Base-by-base conservation (phyloP, 805 yeast genomes). In the Yarrowia keelungensis region DNA sequence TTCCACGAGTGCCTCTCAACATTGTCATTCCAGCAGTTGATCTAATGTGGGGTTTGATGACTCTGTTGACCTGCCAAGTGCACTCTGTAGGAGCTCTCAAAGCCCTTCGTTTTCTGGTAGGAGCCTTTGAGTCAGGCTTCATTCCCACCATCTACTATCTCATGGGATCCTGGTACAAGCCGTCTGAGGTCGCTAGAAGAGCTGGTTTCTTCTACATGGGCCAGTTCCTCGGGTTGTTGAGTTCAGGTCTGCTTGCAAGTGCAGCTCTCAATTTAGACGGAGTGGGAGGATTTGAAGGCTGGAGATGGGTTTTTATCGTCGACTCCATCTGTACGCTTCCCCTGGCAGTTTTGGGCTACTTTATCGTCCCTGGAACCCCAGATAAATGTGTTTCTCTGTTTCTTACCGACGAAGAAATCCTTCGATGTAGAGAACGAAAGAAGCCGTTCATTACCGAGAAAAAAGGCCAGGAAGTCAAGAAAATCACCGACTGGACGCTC, bases 71-170 rank as follows among this genome's bases (percentile, higher is more conserved):
- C 82, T 92, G 92, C 1, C 86, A 85, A 72, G 87, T 84, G 47
- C 80, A 80, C 47, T 86, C 81, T 73, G 89, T 83, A 73, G 87
- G 87, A 50, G 86, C 85, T 19, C 80, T 89, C 45, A 81, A 86
- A 64, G 87, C 86, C 9, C 85, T 90, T 62, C 84, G 94, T 69
- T 83, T 88, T 71, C 79, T 89, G 50, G 80, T 89, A 15, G 94
- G 94, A 69, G 74, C 86, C 49, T 84, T 87, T 71, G 94, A 89
- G 77, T 83, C 89, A 35, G 88, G 91, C 45, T 84, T 89, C 72
- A 89, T 89, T 80, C 93, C 93, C 0, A 89, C 91, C 22, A 86
- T 89, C 72, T 89, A 89, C 76, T 89, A 88, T 75, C 81, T 89
- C 69, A 80, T 89, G 74, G 82, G 89, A 38, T 85, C 86, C 76